phyloP scores from a whole-genome alignment of 225 moss, liverwort and hornwort species.

The Thuidium tamariscinum region DNA sequence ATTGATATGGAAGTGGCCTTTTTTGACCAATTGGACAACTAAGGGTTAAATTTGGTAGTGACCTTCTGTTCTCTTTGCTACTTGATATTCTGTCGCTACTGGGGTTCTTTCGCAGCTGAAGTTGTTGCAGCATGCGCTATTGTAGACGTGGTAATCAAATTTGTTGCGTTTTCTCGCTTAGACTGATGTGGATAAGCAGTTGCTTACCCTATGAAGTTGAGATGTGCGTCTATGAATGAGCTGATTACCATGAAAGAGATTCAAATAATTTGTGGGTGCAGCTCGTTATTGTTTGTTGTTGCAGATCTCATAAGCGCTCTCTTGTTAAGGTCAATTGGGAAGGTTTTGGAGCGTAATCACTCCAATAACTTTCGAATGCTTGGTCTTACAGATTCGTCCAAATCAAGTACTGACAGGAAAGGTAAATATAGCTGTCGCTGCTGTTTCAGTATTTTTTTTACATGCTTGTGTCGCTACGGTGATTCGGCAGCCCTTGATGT shows the following conservation, averaged over 20 bases:
- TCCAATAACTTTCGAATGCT: slow-evolving; percentile 25
- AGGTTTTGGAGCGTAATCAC: slow-evolving; percentile 40
- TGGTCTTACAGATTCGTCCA: slow-evolving; percentile 3
- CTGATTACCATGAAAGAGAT: slow-evolving; percentile 14
- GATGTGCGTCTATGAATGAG: not conserved
- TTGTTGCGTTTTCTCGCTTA: not conserved
- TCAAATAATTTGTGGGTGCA: slow-evolving; percentile 55
- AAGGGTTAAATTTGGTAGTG: not conserved
- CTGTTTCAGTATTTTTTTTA: not conserved
- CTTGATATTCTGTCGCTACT: not conserved
- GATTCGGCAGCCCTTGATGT: not conserved
- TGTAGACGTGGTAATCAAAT: not conserved
- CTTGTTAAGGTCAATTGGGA: slow-evolving; percentile 48
- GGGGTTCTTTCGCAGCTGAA: not conserved
- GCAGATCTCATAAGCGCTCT: slow-evolving; percentile 87
- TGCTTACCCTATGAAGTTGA: not conserved
- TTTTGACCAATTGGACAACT: not conserved
- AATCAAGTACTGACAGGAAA: not conserved
- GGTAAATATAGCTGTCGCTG: not conserved
- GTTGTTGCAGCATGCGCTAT: not conserved
- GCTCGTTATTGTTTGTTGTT: slow-evolving; percentile 62
- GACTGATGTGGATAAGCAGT: not conserved
- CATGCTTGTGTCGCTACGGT: not conserved
- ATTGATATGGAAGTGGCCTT: not conserved
- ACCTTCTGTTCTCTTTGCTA: not conserved